Evolutionary conservation across 2,329 filamentous ascomycete genomes (phyloP), one percentile per base, ranked within the genome.

Genomic region (Grosmannia huntii): DNA sequence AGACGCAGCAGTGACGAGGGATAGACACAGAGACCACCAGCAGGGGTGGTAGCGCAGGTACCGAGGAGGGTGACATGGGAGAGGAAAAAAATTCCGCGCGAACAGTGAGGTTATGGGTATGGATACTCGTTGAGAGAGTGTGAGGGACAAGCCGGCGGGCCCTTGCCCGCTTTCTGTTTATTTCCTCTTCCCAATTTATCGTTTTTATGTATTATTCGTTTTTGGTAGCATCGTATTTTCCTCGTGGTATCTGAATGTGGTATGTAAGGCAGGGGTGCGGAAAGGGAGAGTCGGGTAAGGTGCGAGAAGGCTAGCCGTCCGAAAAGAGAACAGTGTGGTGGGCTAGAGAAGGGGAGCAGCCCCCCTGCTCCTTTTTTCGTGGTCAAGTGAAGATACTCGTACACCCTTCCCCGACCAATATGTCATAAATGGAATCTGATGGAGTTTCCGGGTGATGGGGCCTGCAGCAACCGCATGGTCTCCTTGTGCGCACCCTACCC

Each of bases 271-370:
- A 46, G 25, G 57, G 48, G 41, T 57, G 38, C 55, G 60, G 59
- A 60, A 59, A 62, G 59, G 59, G 55, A 60, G 56, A 59, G 57
- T 62, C 59, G 59, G 60, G 59, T 57, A 57, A 54, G 36, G 52
- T 54, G 52, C 52, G 21, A 54, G 52, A 56, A 57, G 60, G 50
- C 49, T 60, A 50, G 57, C 38, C 55, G 59, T 38, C 59, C 60
- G 41, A 60, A 60, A 60, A 58, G 57, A 60, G 60, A 55, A 57
- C 55, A 59, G 59, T 53, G 58, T 60, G 16, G 53, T 44, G 25
- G 28, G 48, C 44, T 54, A 46, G 49, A 46, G 38, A 25, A 41
- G 33, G 48, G n/a, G n/a, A 38, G 21, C 55, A 33, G 14, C 28
- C 48, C 48, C 48, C 48, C 16, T 27, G 48, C 23, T 50, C 48